Evolutionary conservation across 1,284 basidiomycete genomes (phyloP).

Genomic region (Xerocomus cyaneibrunnescens): DNA sequence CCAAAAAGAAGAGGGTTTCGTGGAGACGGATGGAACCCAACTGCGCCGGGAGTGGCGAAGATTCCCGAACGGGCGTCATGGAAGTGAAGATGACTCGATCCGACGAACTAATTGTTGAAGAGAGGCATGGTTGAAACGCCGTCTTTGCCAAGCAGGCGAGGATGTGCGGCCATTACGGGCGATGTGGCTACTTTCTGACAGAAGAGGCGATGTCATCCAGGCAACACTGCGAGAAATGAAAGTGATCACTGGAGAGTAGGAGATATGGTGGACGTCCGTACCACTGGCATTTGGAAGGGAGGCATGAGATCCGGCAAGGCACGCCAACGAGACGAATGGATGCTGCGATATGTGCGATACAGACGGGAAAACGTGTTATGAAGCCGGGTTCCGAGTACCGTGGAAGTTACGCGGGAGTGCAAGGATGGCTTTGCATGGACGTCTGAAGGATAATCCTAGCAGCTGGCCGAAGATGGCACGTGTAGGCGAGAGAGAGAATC

Average conservation of each 20-base stretch:
- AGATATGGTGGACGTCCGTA: constrained; percentile 11
- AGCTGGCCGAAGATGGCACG: neutral
- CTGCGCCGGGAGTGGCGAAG: neutral
- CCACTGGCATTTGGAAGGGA: neutral
- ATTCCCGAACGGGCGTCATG: constrained; percentile 16
- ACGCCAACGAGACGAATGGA: neutral
- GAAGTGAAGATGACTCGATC: constrained; percentile 10
- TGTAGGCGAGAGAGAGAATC: neutral
- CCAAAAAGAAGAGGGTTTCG: neutral
- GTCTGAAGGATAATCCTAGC: neutral
- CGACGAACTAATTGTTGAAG: constrained; percentile 12
- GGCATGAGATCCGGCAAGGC: constrained; percentile 13
- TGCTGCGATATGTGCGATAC: constrained; percentile 4
- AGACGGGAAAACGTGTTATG: constrained; percentile 5
- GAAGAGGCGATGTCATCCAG: neutral
- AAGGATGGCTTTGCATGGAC: too few species aligned
- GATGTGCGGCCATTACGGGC: neutral
- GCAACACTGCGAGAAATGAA: neutral
- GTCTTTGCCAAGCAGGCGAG: neutral
- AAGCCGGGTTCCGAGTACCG: constrained; percentile 5
- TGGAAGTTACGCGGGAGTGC: constrained; percentile 5
- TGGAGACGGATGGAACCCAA: constrained; percentile 15
- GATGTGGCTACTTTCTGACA: neutral
- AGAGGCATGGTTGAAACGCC: neutral
- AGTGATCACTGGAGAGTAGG: neutral